These are phyloP conservation scores for Annulohypoxylon stygium DNA, from an alignment of 495 filamentous ascomycete genomes.

Conservation along the genomic window DNA sequence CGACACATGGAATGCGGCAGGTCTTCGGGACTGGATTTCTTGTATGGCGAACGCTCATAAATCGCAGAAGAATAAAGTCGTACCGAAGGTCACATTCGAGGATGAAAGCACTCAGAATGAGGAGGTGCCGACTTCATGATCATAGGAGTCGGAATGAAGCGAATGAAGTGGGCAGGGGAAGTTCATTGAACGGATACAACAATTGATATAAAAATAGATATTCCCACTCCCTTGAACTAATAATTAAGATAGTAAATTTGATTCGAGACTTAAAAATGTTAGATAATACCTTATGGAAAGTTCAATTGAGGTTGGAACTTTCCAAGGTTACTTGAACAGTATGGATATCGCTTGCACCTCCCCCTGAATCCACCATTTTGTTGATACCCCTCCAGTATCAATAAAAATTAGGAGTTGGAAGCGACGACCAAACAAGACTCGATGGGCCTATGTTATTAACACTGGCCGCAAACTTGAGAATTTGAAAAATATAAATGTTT, in stretches of 20 bases:
- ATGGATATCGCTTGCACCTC: neutral
- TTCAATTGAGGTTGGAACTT: neutral
- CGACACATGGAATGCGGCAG: conserved; percentile 2
- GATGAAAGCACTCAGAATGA: neutral
- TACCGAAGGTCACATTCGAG: neutral
- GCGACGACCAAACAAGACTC: neutral
- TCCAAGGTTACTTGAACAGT: no score
- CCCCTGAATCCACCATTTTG: neutral
- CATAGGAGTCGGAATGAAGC: neutral
- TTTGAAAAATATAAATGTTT: neutral
- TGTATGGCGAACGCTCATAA: neutral
- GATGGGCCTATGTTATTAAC: no score
- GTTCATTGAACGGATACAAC: neutral
- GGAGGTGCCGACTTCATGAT: neutral
- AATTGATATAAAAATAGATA: neutral
- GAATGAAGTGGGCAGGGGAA: no score
- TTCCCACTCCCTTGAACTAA: no score
- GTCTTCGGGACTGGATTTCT: conserved; percentile 5
- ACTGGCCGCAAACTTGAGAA: neutral
- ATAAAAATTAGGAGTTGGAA: neutral
- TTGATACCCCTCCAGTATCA: neutral
- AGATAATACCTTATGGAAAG: neutral
- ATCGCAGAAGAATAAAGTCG: neutral
- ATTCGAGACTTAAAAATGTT: neutral
- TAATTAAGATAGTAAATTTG: neutral